Evolutionary conservation across 148 eudicot species (phyloP), one percentile per base, ranked within the genome.

Genomic region (Amaranthus palmeri): DNA sequence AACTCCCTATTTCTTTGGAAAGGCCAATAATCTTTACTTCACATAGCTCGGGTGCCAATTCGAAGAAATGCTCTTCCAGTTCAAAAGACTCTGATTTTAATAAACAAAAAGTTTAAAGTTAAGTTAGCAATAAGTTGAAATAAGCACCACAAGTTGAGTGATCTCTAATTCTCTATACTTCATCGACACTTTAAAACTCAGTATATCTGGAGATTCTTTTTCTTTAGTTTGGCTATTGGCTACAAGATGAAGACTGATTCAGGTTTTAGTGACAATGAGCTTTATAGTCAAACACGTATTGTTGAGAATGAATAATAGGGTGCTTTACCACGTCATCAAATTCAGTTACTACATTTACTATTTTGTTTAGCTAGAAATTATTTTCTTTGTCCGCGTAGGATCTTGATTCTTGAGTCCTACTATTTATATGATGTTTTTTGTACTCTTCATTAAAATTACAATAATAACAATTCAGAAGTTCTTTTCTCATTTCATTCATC

Each of bases 41-140:
- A 80, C 97, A 95, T 79, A 95, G 76, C 82, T 95, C 99, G 36
- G 99, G 97, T 71, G 97, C 96, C 69, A 95, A 69, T 80, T 92
- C 99, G 55, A 95, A 72, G 74, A 92, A 95, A 80, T 91, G 88
- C 79, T 95, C 99, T 61, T 89, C 96, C 69, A 89, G 90, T 68
- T 88, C 90, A 57, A 80, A 82, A 71, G 85, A 68, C 75, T 87
- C 97, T 89, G 89, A 55, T 6, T 44, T 55, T 61, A 54, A 68
- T 45, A 41, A 70, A 71, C 36, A 8, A 49, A 50, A 62, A 55
- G 14, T 14, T 59, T 17, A 63, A 40, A 71, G 10, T 17, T 36
- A 25, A 56, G 56, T 4, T 54, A 66, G 67, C 43, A 69, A 15
- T 49, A 54, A 65, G 18, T 5, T 73, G 18, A 10, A 46, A n/a